Evolutionary conservation across 2,329 filamentous ascomycete genomes (phyloP), one percentile per base, ranked within the genome.

Genomic region (Tolypocladium cylindrosporum): DNA sequence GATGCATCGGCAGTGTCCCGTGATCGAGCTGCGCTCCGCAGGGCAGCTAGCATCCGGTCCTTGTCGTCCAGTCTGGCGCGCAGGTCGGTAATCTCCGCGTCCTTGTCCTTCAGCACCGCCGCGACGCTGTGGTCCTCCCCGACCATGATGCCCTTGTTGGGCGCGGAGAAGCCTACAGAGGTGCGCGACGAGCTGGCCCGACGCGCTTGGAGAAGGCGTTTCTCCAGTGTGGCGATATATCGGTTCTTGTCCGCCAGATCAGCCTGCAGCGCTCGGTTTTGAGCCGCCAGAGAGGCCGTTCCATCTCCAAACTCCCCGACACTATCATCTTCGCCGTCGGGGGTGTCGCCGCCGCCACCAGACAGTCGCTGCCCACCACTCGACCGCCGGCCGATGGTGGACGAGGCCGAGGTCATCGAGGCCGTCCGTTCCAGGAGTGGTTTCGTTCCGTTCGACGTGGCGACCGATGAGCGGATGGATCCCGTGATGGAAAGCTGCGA

Each of bases 161-260:
- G 75, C 1, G 77, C 79, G 57, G 79, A 79, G 61, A 92, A 83
- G 1, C 88, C 88, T 60, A 89, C 83, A 7, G 91, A 96, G 13
- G 93, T 85, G 21, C 93, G 86, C 9, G 91, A 93, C 57, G 96
- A 91, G 72, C 92, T 97, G 0, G 91, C 91, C 54, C 93, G 82
- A 45, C 94, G 83, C 42, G 94, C 94, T 68, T 99, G 94, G 40
- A 97, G 78, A 1, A 99, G 78, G 34, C 94, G 85, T 73, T 95
- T 95, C 75, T 99, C 94, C 14, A 99, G 75, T 0, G 94, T 97
- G 36, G 89, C 83, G 65, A 97, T 97, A 71, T 99, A 99, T 39
- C 94, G 88, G 66, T 94, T 97, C 77, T 96, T 97, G 74, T 99
- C 94, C n/a, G 83, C 84, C 53, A 99, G 81, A 71, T 99, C 94